Evolutionary conservation across 352 stramenopile species (phyloP), one percentile per base, ranked within the genome.

Genomic region (Phytophthora niederhauseri): DNA sequence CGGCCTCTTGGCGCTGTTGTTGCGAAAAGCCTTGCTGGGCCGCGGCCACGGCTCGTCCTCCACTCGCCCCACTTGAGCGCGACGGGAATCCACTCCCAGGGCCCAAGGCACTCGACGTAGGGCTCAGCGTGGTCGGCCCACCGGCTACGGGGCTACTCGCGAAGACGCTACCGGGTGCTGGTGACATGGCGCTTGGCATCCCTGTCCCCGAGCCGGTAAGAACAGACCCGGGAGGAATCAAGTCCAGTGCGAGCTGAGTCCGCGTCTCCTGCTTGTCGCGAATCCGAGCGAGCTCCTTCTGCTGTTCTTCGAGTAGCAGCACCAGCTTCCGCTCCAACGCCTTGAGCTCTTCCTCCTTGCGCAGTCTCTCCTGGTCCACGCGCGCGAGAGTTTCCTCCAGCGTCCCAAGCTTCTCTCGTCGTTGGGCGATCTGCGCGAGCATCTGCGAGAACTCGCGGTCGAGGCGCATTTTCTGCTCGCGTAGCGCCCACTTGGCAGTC

Each of bases 381-480:
- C 84, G 72, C 22, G 92, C 76, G 6, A 98, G 81, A 53, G 95
- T 96, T 30, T 93, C 81, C 61, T 98, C 93, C 51, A 98, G 66
- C 4, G 80, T 79, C 41, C 82, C 76, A 34, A 99, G 83, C 48
- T 81, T 89, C 48, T 98, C 87, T 43, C 97, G 97, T n/a, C 94
- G 81, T 34, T 97, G 87, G 12, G 91, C 93, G 64, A 99, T 98
- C 73, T 98, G 96, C 24, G 84, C 78, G 1, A 99, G 81, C 89
- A 98, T 98, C 61, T 94, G 84, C 57, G 91, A 92, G 72, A 99
- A 98, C 66, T 99, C 94, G 22, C 91, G 87, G 72, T 99, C 94
- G 14, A 99, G 82, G 0, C 92, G 85, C 81, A 98, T 97, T 72
- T 98, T 98, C 72, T 98, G 90, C 72, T 98, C 94, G 19, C 93